These are phyloP conservation scores for Leccinum boreale DNA, from an alignment of 768 basidiomycete genomes.

Conservation along the genomic window DNA sequence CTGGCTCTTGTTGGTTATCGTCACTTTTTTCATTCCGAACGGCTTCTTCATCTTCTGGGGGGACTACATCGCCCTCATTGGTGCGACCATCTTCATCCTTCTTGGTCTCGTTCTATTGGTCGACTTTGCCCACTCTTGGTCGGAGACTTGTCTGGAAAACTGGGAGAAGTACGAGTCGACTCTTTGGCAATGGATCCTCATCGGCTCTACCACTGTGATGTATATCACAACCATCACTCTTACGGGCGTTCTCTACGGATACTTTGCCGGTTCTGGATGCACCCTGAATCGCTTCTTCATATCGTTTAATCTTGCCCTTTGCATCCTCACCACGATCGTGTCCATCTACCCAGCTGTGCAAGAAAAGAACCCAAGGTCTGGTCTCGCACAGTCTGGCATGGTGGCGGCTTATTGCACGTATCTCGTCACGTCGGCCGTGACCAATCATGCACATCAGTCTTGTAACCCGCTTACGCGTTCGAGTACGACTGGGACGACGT, in stretches of 20 bases:
- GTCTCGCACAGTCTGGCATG: slow-evolving; percentile 93
- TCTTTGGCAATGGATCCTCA: slow-evolving; percentile 94
- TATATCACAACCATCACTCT: slow-evolving; percentile 82
- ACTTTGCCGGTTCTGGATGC: slow-evolving; percentile 86
- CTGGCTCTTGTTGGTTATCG: slow-evolving; percentile 77
- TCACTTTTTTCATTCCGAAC: slow-evolving; percentile 95
- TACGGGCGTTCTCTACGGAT: slow-evolving; percentile 86
- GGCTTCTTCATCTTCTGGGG: slow-evolving; percentile 99
- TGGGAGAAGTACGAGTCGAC: slow-evolving; percentile 89
- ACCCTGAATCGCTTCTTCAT: slow-evolving; percentile 97
- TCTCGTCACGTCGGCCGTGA: slow-evolving; percentile 88
- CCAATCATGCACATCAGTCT: slow-evolving; percentile 79
- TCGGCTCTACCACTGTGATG: slow-evolving; percentile 88
- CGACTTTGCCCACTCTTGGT: slow-evolving; percentile 99
- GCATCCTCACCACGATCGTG: slow-evolving; percentile 73
- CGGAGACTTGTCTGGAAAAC: slow-evolving; percentile 92
- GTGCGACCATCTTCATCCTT: slow-evolving; percentile 92
- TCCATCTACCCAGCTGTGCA: slow-evolving; percentile 86
- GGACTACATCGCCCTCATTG: slow-evolving; percentile 86
- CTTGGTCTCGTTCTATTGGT: slow-evolving; percentile 96
- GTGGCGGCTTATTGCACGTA: slow-evolving; percentile 98
- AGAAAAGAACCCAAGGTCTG: slow-evolving; percentile 90
- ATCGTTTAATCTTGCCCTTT: slow-evolving; percentile 84
- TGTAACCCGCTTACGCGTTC: slow-evolving; percentile 87
- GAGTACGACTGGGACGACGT: slow-evolving; percentile 74